Evolutionary conservation across 2,329 filamentous ascomycete genomes (phyloP), one percentile per base, ranked within the genome.

Genomic region (Pseudocercospora ulei): DNA sequence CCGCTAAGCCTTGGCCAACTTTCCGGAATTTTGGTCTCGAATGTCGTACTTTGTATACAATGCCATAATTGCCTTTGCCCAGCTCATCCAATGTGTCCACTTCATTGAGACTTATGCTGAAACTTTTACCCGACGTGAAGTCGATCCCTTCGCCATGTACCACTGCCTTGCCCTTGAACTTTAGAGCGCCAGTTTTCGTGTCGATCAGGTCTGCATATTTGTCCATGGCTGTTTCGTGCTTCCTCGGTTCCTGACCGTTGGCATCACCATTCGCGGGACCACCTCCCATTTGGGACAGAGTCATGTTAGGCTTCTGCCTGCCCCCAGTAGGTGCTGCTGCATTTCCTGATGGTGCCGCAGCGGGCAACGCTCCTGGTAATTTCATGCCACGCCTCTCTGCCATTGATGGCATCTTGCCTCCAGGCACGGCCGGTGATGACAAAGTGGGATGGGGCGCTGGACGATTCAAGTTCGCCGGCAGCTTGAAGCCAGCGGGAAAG

Each of bases 51-150:
- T 90, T 95, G 71, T 93, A 96, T 3, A 98, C 90, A 1, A 88
- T 96, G 44, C 90, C 90, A 55, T 98, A 98, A 60, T 98, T 98
- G 25, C 90, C 90, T 63, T 96, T 98, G 30, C 90, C 90, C 7
- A 98, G 68, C 65, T 98, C 90, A 46, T 88, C 85, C 41, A 96
- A 60, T 1, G 84, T 88, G 54, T 96, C 85, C 4, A 98, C 82
- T 61, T 98, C 88, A 56, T 98, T 88, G 26, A 98, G 70, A 3
- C 88, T 96, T 56, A 98, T 96, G 56, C 73, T 85, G 63, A 98
- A 96, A 11, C 78, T 85, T 38, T 80, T 81, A 2, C 90, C 90
- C 41, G 82, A 86, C 14, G 82, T 80, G 57, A 98, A 98, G 56
- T 96, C 81, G 46, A 98, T 87, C 16, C 90, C 90, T 9, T 82